Evolutionary conservation across 139 green algal species (phyloP).

Genomic region (Tetraselmis chui): DNA sequence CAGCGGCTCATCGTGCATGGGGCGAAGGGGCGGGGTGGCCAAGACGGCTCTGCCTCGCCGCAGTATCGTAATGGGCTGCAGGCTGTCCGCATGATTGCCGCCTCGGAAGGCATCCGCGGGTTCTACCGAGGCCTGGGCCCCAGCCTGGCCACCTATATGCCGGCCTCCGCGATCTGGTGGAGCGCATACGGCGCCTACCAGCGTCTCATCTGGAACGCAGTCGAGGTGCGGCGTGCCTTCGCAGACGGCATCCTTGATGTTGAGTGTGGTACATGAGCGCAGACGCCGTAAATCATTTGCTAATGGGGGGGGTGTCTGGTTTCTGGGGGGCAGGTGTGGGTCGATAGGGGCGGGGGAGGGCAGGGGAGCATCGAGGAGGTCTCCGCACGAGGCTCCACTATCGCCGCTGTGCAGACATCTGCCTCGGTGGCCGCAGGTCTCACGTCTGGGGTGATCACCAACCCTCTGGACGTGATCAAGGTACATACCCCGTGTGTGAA

Average conservation of each 20-base stretch:
- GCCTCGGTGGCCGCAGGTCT: slow-evolving; percentile 23
- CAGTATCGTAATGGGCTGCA: slow-evolving; percentile 14
- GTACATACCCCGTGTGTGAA: background rate
- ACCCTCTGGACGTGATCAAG: slow-evolving; percentile 34
- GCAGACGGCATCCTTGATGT: too few relatives aligned
- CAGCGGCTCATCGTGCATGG: slow-evolving; percentile 64
- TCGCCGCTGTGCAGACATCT: slow-evolving; percentile 19
- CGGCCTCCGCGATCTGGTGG: slow-evolving; percentile 74
- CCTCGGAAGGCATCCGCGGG: slow-evolving; percentile 67
- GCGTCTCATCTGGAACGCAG: slow-evolving; percentile 62
- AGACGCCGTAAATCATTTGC: too few relatives aligned
- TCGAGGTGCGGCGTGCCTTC: too few relatives aligned
- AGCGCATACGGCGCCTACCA: slow-evolving; percentile 78
- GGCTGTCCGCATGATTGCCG: slow-evolving; percentile 68
- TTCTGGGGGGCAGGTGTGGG: background rate
- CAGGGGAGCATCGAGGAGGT: background rate
- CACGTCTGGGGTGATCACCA: slow-evolving; percentile 30
- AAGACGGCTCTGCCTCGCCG: background rate
- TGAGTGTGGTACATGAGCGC: too few relatives aligned
- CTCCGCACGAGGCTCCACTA: background rate
- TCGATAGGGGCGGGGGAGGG: background rate
- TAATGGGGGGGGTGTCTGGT: too few relatives aligned
- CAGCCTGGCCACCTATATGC: slow-evolving; percentile 78
- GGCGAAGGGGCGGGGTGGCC: slow-evolving; percentile 6
- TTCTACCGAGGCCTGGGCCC: slow-evolving; percentile 84